These are phyloP conservation scores for Botrytis fabae DNA, from an alignment of 2,329 filamentous ascomycete genomes.

Conservation along the genomic window DNA sequence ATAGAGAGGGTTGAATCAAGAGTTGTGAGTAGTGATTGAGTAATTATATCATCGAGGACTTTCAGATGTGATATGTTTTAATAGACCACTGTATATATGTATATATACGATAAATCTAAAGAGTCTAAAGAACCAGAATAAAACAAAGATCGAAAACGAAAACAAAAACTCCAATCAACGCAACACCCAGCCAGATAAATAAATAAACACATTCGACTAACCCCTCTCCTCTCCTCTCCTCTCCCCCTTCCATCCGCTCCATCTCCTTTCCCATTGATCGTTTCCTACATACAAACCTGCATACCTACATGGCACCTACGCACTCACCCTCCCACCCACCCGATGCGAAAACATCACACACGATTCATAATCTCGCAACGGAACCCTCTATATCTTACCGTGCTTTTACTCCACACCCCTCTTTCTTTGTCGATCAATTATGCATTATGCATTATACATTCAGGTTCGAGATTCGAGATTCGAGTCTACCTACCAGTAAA, in stretches of 20 bases:
- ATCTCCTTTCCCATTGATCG: background rate
- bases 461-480: too few relatives aligned
- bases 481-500: too few relatives aligned
- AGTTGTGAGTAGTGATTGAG: background rate
- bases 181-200: background rate
- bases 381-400: background rate
- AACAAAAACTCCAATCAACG: too few relatives aligned
- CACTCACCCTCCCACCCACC: background rate
- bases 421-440: background rate
- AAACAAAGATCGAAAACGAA: too few relatives aligned
- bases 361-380: background rate
- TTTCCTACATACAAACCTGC: too few relatives aligned
- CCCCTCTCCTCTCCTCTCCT: background rate
- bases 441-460: background rate
- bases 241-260: too few relatives aligned
- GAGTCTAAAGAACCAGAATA: too few relatives aligned
- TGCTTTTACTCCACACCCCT: too few relatives aligned
- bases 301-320: too few relatives aligned
- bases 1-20: too few relatives aligned
- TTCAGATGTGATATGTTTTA: background rate
- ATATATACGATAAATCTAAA: too few relatives aligned
- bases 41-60: background rate
- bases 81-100: too few relatives aligned
- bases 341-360: background rate
- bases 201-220: background rate